phyloP scores from a whole-genome alignment of 2,329 filamentous ascomycete species.

The Apiospora malaysiana region DNA sequence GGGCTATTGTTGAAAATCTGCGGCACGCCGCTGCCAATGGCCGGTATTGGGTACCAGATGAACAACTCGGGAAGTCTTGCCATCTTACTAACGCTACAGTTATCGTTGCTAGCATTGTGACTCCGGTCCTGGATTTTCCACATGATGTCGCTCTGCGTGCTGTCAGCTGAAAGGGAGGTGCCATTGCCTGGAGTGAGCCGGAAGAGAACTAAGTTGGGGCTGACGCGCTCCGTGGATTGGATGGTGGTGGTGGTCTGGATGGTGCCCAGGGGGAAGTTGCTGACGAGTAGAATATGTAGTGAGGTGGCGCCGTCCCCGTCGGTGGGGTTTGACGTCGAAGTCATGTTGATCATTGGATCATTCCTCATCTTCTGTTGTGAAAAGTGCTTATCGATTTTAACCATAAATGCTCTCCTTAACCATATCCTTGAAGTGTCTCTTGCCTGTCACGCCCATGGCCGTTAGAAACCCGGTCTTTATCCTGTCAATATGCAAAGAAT shows the following conservation, averaged over 20 bases:
- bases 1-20: neutral
- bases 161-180: neutral
- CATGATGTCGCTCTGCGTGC: neutral
- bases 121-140: neutral
- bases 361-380: neutral
- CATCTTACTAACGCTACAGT: neutral
- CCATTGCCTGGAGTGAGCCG: neutral
- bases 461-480: neutral
- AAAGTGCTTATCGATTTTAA: neutral
- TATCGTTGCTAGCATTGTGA: too few relatives aligned
- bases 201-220: neutral
- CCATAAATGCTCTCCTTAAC: neutral
- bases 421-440: too few relatives aligned
- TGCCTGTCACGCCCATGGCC: neutral
- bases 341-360: neutral
- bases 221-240: neutral
- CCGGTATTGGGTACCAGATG: neutral
- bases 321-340: neutral
- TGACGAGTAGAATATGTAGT: neutral
- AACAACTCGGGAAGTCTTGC: neutral
- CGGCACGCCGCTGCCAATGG: neutral
- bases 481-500: too few relatives aligned
- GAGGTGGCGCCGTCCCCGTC: neutral
- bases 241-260: neutral
- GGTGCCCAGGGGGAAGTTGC: neutral